A percentile compares a stretch with the other conserved stretches of the same genome.
These are phyloP conservation scores for Phytophthora sp. DNA, from an alignment of 352 stramenopile species.

Conservation along the genomic window DNA sequence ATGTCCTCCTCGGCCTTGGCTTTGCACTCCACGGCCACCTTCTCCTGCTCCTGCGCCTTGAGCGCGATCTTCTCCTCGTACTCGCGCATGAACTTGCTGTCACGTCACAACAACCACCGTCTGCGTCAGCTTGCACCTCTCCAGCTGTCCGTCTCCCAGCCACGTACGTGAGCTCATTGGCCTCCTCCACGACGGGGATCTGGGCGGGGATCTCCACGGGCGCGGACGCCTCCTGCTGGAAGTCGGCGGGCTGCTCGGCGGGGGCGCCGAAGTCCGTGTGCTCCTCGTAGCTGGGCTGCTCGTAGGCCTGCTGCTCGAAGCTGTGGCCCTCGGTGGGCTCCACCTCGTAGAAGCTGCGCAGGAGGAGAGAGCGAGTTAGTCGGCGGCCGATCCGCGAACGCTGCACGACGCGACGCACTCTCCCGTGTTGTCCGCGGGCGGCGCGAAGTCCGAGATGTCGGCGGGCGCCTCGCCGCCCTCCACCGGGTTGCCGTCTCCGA, in stretches of 20 bases:
- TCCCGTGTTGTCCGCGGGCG: constrained; percentile 50
- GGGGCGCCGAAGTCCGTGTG: constrained; percentile 28
- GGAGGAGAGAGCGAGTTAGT: no score
- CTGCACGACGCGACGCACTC: constrained; percentile 43
- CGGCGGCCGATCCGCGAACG: neutral
- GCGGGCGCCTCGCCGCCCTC: constrained; percentile 36
- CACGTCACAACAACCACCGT: neutral
- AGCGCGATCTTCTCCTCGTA: constrained; percentile 71
- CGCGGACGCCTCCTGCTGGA: constrained; percentile 8
- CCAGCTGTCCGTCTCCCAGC: neutral
- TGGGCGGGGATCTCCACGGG: constrained; percentile 36
- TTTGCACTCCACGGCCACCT: constrained; percentile 75
- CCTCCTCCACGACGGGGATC: constrained; percentile 63
- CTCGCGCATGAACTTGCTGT: constrained; percentile 76
- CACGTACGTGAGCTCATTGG: constrained; percentile 78
- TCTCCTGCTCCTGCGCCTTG: constrained; percentile 76
- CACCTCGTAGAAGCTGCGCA: constrained; percentile 76
- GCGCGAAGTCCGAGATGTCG: constrained; percentile 69
- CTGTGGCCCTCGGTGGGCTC: constrained; percentile 39
- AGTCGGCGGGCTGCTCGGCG: constrained; percentile 19
- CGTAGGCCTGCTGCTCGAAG: neutral
- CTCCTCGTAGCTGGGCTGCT: constrained; percentile 22
- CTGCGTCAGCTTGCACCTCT: neutral
- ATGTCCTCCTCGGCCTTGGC: constrained; percentile 70
- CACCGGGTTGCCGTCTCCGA: constrained; percentile 45